Percentiles rank a stretch among this genome's conserved stretches.
Evolutionary conservation across 2,329 filamentous ascomycete genomes (phyloP).

Genomic region (Colletotrichum sansevieriae): DNA sequence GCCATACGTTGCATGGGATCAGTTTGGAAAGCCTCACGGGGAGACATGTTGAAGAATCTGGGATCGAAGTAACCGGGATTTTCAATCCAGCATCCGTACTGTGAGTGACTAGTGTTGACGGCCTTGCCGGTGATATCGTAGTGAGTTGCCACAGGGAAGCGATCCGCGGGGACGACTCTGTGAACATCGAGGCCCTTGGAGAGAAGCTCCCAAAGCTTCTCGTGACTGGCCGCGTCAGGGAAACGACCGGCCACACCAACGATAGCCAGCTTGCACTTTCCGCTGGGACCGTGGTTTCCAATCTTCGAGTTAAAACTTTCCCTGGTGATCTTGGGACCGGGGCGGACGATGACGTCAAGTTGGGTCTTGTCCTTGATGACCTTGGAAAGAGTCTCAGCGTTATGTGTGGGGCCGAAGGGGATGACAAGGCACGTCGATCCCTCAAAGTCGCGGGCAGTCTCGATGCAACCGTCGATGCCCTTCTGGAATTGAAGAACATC

Average conservation of each 20-base stretch:
- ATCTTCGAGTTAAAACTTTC: slow-evolving; percentile 53
- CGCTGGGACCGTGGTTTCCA: slow-evolving; percentile 61
- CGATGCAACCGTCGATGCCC: slow-evolving; percentile 61
- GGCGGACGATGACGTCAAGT: slow-evolving; percentile 57
- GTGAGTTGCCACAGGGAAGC: slow-evolving; percentile 72
- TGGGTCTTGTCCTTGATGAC: slow-evolving; percentile 57
- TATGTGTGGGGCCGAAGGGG: slow-evolving; percentile 64
- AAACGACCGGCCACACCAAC: slow-evolving; percentile 71
- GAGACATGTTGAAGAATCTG: slow-evolving; percentile 80
- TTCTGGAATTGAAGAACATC: slow-evolving; percentile 62
- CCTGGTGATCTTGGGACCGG: slow-evolving; percentile 51
- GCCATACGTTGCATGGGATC: slow-evolving; percentile 83
- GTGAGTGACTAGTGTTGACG: slow-evolving; percentile 67
- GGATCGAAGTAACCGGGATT: slow-evolving; percentile 76
- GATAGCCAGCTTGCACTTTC: slow-evolving; percentile 81
- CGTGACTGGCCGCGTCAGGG: slow-evolving; percentile 55
- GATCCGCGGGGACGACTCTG: slow-evolving; percentile 67
- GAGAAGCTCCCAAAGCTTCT: slow-evolving; percentile 66
- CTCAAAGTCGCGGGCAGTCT: slow-evolving; percentile 55
- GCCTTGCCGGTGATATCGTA: slow-evolving; percentile 72
- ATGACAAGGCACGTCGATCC: slow-evolving; percentile 60
- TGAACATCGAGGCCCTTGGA: slow-evolving; percentile 75
- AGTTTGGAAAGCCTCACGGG: slow-evolving; percentile 74
- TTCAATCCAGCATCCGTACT: slow-evolving; percentile 65
- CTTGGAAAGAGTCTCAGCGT: slow-evolving; percentile 60